These are phyloP conservation scores for Metarhizium album DNA, from an alignment of 2,329 filamentous ascomycete genomes.

Conservation along the genomic window DNA sequence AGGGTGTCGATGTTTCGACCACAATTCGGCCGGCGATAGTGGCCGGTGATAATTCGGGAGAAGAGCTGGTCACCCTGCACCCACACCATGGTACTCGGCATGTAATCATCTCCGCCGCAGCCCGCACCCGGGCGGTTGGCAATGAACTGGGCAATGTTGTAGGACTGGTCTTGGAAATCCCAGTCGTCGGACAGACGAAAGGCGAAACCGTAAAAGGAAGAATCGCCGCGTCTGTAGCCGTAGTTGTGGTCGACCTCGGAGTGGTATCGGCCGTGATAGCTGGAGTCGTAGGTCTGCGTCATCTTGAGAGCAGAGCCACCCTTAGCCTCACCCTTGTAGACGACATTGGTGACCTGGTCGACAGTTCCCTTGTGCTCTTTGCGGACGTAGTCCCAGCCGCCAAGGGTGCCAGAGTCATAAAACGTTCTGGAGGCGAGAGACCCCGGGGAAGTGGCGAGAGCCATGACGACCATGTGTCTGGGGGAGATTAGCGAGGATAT, in stretches of 20 bases:
- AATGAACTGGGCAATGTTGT: conserved; percentile 41
- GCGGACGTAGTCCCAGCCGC: conserved; percentile 29
- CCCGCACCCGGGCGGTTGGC: conserved; percentile 32
- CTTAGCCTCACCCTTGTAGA: conserved; percentile 19
- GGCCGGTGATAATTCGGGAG: conserved; percentile 24
- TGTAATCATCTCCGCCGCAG: conserved; percentile 32
- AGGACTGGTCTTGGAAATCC: conserved; percentile 34
- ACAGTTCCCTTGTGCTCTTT: conserved; percentile 32
- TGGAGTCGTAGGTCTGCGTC: conserved; percentile 31
- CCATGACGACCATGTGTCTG: too few relatives aligned
- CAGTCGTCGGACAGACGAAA: conserved; percentile 37
- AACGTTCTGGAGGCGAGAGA: conserved; percentile 21
- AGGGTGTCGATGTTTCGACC: conserved; percentile 11
- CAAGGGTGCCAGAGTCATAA: conserved; percentile 28
- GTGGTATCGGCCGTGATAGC: conserved; percentile 35
- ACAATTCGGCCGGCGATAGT: conserved; percentile 17
- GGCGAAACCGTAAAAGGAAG: conserved; percentile 37
- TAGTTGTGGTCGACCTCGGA: conserved; percentile 33
- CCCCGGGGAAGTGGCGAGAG: too few relatives aligned
- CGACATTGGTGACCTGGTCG: conserved; percentile 28
- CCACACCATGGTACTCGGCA: conserved; percentile 39
- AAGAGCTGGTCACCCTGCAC: conserved; percentile 30
- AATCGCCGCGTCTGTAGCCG: conserved; percentile 33
- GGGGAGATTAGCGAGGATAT: too few relatives aligned
- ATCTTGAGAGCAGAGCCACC: conserved; percentile 30